Conservation (phyloP, 164 flowering plant genomes). For the Piper betle region DNA sequence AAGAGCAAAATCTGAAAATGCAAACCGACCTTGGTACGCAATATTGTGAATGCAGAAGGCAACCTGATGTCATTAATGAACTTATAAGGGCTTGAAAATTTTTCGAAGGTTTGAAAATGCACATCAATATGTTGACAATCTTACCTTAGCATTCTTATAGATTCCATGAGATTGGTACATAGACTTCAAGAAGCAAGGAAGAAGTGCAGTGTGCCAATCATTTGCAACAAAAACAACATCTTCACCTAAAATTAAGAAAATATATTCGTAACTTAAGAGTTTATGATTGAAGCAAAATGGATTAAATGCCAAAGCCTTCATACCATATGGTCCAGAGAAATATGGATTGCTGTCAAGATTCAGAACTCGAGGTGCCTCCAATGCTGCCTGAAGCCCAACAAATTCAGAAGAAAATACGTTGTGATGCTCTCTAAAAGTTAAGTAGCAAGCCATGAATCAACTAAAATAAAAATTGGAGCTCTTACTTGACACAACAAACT, state of each 20-base stretch:
- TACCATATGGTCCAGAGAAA: conserved; percentile 89
- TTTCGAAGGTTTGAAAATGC: neutral
- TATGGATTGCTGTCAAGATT: conserved; percentile 45
- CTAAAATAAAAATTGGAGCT: neutral
- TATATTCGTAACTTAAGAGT: neutral
- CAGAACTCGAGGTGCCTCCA: conserved; percentile 75
- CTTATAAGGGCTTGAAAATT: neutral
- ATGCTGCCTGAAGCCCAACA: conserved; percentile 67
- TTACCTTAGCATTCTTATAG: conserved; percentile 57
- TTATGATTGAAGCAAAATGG: neutral
- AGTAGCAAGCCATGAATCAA: neutral
- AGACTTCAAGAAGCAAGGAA: conserved; percentile 70
- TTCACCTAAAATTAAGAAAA: conserved; percentile 34
- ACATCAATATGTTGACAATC: neutral
- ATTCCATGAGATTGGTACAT: conserved; percentile 49
- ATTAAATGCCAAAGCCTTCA: neutral
- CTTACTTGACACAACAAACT: conserved; percentile 62
- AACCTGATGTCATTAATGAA: conserved; percentile 32
- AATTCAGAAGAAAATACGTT: too few relatives aligned
- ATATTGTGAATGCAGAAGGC: conserved; percentile 86
- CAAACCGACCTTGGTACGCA: conserved; percentile 90
- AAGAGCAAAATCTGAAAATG: conserved; percentile 55
- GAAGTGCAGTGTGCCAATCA: conserved; percentile 81
- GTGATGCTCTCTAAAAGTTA: neutral
- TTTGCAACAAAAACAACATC: conserved; percentile 66